Evolutionary conservation across 495 filamentous ascomycete species (phyloP).

Genomic region (Neurospora sp.): DNA sequence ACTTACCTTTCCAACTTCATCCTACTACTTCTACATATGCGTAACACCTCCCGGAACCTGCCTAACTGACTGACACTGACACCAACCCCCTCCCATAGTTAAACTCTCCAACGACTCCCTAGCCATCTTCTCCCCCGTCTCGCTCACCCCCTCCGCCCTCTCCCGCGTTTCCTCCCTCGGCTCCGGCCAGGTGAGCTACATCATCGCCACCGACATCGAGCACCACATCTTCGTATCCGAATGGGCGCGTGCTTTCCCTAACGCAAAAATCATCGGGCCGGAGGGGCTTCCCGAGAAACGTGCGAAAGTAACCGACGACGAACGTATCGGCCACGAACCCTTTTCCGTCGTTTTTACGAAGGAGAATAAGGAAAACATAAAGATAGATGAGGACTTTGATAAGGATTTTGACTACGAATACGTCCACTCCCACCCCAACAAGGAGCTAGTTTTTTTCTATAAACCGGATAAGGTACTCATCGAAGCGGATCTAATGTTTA

Average conservation of each 20-base stretch:
- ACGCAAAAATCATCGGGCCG: slow-evolving; percentile 69
- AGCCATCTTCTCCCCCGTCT: slow-evolving; percentile 83
- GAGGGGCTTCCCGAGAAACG: slow-evolving; percentile 85
- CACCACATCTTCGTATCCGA: slow-evolving; percentile 84
- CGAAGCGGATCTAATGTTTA: slow-evolving; percentile 86
- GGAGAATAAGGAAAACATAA: slow-evolving; percentile 29
- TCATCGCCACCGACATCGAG: slow-evolving; percentile 77
- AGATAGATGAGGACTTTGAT: slow-evolving; percentile 69
- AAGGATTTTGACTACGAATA: slow-evolving; percentile 79
- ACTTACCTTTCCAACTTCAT: too few species aligned
- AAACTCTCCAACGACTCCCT: slow-evolving; percentile 64
- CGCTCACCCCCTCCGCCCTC: not conserved
- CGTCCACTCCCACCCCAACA: slow-evolving; percentile 67
- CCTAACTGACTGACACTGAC: too few species aligned
- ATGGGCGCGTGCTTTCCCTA: slow-evolving; percentile 71
- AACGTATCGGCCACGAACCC: slow-evolving; percentile 54
- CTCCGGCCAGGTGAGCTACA: slow-evolving; percentile 58
- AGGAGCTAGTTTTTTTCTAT: slow-evolving; percentile 80
- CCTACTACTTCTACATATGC: too few species aligned
- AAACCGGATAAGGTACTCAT: slow-evolving; percentile 76
- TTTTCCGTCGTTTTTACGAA: slow-evolving; percentile 58
- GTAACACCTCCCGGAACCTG: too few species aligned
- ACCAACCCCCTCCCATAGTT: slow-evolving; percentile 36
- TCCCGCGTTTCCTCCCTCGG: slow-evolving; percentile 39
- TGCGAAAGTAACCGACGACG: slow-evolving; percentile 38